Percentiles rank a stretch among this genome's conserved stretches.
Conservation (phyloP, 1,139 yeast genomes). For the Martiniozyma asiatica region DNA sequence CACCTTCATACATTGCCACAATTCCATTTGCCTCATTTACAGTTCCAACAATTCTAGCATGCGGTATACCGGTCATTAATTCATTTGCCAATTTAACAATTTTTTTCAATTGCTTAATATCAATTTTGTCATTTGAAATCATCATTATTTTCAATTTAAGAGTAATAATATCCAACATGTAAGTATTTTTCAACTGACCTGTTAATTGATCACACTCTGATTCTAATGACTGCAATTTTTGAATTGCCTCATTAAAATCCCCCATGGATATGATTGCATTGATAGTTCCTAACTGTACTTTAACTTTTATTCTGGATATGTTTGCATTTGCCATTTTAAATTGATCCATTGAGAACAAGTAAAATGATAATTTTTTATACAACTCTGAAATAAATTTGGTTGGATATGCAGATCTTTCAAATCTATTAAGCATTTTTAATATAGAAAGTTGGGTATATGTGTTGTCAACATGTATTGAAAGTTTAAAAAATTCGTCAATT, state of each 20-base stretch:
- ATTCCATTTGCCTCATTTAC: slow-evolving; percentile 69
- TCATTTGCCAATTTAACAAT: slow-evolving; percentile 13
- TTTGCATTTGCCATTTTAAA: slow-evolving; percentile 8
- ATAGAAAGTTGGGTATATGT: slow-evolving; percentile 54
- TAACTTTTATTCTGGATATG: slow-evolving; percentile 36
- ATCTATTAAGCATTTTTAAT: slow-evolving; percentile 40
- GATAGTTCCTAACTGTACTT: slow-evolving; percentile 41
- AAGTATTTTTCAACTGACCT: slow-evolving; percentile 34
- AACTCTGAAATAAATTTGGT: slow-evolving; percentile 16
- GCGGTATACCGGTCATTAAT: slow-evolving; percentile 48
- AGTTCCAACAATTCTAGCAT: slow-evolving; percentile 60
- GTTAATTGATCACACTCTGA: slow-evolving; percentile 27
- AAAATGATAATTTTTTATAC: slow-evolving; percentile 24
- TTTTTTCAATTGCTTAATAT: slow-evolving; percentile 13
- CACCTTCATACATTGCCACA: slow-evolving; percentile 47
- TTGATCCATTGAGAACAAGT: too few species aligned
- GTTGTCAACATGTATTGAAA: slow-evolving; percentile 22
- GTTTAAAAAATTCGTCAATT: slow-evolving; percentile 23
- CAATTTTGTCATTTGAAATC: slow-evolving; percentile 6
- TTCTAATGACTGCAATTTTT: slow-evolving; percentile 31
- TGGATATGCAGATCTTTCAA: slow-evolving; percentile 19
- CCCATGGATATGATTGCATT: slow-evolving; percentile 33
- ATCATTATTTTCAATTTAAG: slow-evolving; percentile 38
- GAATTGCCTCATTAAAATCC: slow-evolving; percentile 27
- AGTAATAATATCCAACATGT: slow-evolving; percentile 52